These are phyloP conservation scores for Xylaria scruposa DNA, from an alignment of 495 filamentous ascomycete genomes.

Conservation along the genomic window DNA sequence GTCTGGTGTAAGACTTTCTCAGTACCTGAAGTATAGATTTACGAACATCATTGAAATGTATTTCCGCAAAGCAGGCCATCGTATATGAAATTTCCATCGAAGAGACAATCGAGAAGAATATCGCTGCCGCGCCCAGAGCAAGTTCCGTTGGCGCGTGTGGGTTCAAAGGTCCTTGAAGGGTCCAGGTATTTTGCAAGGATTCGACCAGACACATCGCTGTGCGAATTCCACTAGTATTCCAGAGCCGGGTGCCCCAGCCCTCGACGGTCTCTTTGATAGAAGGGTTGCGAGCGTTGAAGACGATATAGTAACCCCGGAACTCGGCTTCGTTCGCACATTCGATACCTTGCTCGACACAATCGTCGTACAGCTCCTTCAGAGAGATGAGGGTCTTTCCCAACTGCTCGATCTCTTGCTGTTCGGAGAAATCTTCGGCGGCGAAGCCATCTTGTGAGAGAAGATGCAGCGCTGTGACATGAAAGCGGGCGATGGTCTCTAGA, in stretches of 20 bases:
- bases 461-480: constrained; percentile 89
- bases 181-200: constrained; percentile 63
- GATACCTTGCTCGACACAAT: constrained; percentile 60
- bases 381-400: constrained; percentile 86
- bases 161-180: constrained; percentile 68
- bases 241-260: constrained; percentile 77
- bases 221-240: constrained; percentile 62
- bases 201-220: constrained; percentile 53
- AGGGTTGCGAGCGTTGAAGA: constrained; percentile 80
- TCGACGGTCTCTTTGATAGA: constrained; percentile 77
- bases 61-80: constrained; percentile 92
- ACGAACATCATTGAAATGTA: constrained; percentile 84
- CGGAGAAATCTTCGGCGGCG: constrained; percentile 74
- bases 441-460: constrained; percentile 71
- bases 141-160: constrained; percentile 46
- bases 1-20: constrained; percentile 63
- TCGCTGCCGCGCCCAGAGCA: constrained; percentile 64
- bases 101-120: constrained; percentile 78
- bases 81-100: constrained; percentile 79
- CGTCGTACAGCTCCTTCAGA: constrained; percentile 87
- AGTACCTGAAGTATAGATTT: constrained; percentile 77
- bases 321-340: constrained; percentile 77
- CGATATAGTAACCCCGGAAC: constrained; percentile 87
- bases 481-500: constrained; percentile 87
- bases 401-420: constrained; percentile 92